A percentile compares a stretch with the other conserved stretches of the same genome.
These are phyloP conservation scores for Colletotrichum eremochloae DNA, from an alignment of 2,329 filamentous ascomycete genomes.

Conservation along the genomic window DNA sequence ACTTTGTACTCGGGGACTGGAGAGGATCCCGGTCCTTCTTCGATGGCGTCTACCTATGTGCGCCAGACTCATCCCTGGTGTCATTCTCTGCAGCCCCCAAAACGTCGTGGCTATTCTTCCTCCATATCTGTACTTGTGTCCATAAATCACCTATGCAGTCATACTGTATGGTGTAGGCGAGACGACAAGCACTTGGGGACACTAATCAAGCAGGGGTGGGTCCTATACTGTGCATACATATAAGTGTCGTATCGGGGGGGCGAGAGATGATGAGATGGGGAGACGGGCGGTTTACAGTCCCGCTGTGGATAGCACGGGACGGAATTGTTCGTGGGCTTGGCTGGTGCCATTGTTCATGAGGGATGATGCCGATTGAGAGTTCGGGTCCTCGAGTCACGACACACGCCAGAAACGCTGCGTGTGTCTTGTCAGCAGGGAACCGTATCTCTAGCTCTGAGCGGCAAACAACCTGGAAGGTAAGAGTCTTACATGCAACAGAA, in stretches of 20 bases:
- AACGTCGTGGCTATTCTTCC: neutral
- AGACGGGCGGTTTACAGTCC: constrained; percentile 28
- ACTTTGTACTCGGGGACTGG: neutral
- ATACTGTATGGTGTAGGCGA: neutral
- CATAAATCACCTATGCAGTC: neutral
- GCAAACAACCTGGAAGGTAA: constrained; percentile 10
- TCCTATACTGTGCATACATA: neutral
- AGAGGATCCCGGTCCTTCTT: neutral
- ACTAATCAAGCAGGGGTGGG: constrained; percentile 32
- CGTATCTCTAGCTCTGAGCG: neutral
- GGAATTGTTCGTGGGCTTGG: constrained; percentile 24
- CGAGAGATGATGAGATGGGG: constrained; percentile 11
- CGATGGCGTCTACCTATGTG: neutral
- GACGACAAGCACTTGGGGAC: neutral
- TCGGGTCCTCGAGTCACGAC: constrained; percentile 5
- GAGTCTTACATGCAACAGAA: neutral
- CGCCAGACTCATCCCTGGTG: constrained; percentile 12
- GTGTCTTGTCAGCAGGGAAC: constrained; percentile 29
- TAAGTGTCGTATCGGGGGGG: constrained; percentile 22
- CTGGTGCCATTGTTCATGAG: constrained; percentile 22
- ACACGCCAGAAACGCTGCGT: constrained; percentile 16
- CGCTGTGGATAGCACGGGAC: constrained; percentile 38
- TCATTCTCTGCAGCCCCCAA: constrained; percentile 20
- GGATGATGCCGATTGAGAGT: constrained; percentile 34
- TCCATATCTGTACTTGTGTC: neutral